Base-by-base conservation (phyloP, 805 yeast genomes). In the Candida ascalaphidarum region DNA sequence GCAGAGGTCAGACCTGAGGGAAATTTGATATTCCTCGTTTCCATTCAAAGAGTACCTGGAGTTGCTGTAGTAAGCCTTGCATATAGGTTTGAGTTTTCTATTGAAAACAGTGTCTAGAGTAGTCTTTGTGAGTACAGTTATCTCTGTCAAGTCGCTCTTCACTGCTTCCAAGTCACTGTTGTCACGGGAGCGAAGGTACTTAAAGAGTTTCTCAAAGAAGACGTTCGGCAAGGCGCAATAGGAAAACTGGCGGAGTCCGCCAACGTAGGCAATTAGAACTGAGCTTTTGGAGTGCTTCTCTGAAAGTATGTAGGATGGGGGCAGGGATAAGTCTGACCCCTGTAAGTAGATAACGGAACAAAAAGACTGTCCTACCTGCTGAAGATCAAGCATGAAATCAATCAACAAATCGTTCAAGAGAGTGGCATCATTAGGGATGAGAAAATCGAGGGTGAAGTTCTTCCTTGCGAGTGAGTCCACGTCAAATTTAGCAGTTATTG, bases 161-260 rank as follows among this genome's bases (percentile, higher is more conserved):
- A 8, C 13, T n/a, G 26, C 21, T 5, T 15, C 14, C 6, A 17
- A 8, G n/a, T n/a, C n/a, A n/a, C n/a, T n/a, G 9, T 30, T 23
- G 8, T 29, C 29, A n/a, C 36, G 33, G 19, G 49, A 39, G 13
- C 26, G 23, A 22, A 58, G 36, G 27, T 46, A 50, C 9, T 34
- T 28, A 9, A 51, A 25, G 14, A 62, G 38, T 10, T 35, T 22
- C 21, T 48, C 41, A 5, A 44, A 39, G 9, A 48, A 32, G 2
- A 42, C 32, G 34, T 56, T 60, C n/a, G 66, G 58, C 11, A 62
- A 41, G 14, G 46, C 40, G 30, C 67, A 61, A 36, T 61, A 58
- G 7, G 63, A 39, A 35, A 50, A 55, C 30, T 55, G 59, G 19
- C 69, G 46, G 13, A 62, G 45, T 3, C 68, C 69, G 2, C 68